Conservation (phyloP, 768 basidiomycete species). For the Dioszegia hungarica region DNA sequence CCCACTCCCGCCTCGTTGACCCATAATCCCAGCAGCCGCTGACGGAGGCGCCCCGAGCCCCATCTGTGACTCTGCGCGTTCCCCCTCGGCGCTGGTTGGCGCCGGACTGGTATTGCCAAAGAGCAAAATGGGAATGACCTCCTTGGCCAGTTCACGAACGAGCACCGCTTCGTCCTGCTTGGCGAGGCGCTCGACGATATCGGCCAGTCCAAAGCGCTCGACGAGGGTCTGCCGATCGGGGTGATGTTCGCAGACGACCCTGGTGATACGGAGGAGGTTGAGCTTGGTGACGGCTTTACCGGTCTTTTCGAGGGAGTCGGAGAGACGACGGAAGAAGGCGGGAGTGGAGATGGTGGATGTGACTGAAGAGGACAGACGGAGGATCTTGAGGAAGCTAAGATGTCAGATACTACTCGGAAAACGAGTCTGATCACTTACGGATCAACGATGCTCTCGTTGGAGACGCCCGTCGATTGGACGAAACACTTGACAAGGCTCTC, state of each 20-base stretch:
- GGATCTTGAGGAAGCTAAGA: constrained; percentile 68
- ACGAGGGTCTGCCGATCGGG: constrained; percentile 78
- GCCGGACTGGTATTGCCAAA: constrained; percentile 15
- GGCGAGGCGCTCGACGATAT: constrained; percentile 73
- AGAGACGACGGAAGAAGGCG: constrained; percentile 78
- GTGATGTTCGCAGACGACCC: constrained; percentile 81
- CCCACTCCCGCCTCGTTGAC: constrained; percentile 1
- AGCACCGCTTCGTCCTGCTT: constrained; percentile 84
- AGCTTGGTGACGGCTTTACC: constrained; percentile 83
- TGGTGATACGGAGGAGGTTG: constrained; percentile 77
- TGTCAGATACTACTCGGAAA: not conserved
- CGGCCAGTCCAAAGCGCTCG: constrained; percentile 72
- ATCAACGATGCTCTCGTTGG: constrained; percentile 46
- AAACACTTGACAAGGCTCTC: constrained; percentile 85
- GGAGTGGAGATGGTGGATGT: constrained; percentile 74
- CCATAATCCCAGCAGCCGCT: not conserved
- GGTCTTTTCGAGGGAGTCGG: constrained; percentile 68
- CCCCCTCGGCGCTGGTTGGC: not conserved
- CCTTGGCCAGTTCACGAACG: constrained; percentile 61
- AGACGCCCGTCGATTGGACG: constrained; percentile 36
- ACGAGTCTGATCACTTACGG: constrained; percentile 31
- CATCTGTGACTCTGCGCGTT: not conserved
- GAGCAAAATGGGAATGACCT: constrained; percentile 37
- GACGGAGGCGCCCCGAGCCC: not conserved
- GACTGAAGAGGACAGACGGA: constrained; percentile 68